These are phyloP conservation scores for Brettanomyces nanus DNA, from an alignment of 805 yeast species.

Conservation along the genomic window DNA sequence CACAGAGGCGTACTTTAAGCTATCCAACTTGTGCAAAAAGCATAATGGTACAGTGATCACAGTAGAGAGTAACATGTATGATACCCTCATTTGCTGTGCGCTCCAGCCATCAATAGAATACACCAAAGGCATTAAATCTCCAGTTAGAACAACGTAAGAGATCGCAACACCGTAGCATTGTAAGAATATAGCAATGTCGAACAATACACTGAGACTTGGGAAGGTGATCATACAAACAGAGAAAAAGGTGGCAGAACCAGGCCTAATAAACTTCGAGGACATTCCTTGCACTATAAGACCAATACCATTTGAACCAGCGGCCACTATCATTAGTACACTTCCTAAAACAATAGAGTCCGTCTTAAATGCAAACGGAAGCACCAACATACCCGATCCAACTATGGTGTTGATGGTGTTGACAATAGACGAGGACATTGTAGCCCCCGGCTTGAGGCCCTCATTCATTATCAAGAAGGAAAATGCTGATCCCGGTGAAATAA, in stretches of 20 bases:
- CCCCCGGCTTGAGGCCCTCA: slow-evolving; percentile 18
- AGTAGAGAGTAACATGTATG: slow-evolving; percentile 48
- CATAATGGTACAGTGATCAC: slow-evolving; percentile 56
- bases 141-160: slow-evolving; percentile 63
- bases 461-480: neutral
- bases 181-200: slow-evolving; percentile 65
- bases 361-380: slow-evolving; percentile 65
- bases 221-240: slow-evolving; percentile 63
- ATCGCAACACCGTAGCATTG: slow-evolving; percentile 78
- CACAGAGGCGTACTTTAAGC: slow-evolving; percentile 63
- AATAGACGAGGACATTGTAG: slow-evolving; percentile 50
- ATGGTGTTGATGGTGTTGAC: slow-evolving; percentile 68
- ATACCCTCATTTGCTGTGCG: slow-evolving; percentile 28
- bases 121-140: slow-evolving; percentile 65
- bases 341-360: slow-evolving; percentile 63
- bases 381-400: slow-evolving; percentile 72
- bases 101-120: slow-evolving; percentile 29
- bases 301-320: slow-evolving; percentile 58
- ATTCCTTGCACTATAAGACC: slow-evolving; percentile 60
- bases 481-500: too few species aligned
- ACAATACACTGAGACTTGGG: slow-evolving; percentile 60
- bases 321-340: slow-evolving; percentile 42
- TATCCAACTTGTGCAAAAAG: slow-evolving; percentile 53
- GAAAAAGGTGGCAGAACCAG: slow-evolving; percentile 63
- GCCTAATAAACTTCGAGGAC: slow-evolving; percentile 46